Percentiles rank a stretch among this genome's conserved stretches.
Conservation (phyloP, 2,329 filamentous ascomycete genomes). For the Gaeumannomyces sp. region DNA sequence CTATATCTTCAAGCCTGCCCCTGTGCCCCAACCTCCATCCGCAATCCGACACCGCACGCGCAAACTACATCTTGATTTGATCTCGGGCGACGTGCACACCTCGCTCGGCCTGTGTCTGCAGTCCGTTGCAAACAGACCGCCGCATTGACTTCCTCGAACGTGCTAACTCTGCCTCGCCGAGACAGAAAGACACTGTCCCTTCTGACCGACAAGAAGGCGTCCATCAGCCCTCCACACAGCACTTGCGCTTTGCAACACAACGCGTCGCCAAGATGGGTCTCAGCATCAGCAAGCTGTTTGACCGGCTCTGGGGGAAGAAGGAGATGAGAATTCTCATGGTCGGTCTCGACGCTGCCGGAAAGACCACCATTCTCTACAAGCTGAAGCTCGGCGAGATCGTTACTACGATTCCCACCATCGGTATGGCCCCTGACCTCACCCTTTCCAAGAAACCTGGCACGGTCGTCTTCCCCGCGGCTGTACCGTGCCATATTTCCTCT, state of each 20-base stretch:
- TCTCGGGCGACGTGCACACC: too few relatives aligned
- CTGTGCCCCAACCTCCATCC: too few relatives aligned
- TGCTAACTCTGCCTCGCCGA: not conserved
- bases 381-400: conserved; percentile 99
- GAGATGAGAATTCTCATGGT: conserved; percentile 99
- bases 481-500: too few relatives aligned
- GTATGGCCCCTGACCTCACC: conserved; percentile 44
- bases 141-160: too few relatives aligned
- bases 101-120: too few relatives aligned
- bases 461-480: too few relatives aligned
- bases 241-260: conserved; percentile 4
- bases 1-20: too few relatives aligned
- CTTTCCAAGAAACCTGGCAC: not conserved
- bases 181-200: not conserved
- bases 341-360: conserved; percentile 97
- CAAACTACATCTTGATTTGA: too few relatives aligned
- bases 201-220: not conserved
- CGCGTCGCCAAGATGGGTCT: conserved; percentile 84
- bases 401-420: conserved; percentile 98
- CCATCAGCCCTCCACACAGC: not conserved
- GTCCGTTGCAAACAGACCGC: too few relatives aligned
- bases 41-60: too few relatives aligned
- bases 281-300: conserved; percentile 93
- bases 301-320: conserved; percentile 97
- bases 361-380: conserved; percentile 99